Conservation (phyloP, 352 stramenopile species). For the Globisporangium cystogenes region DNA sequence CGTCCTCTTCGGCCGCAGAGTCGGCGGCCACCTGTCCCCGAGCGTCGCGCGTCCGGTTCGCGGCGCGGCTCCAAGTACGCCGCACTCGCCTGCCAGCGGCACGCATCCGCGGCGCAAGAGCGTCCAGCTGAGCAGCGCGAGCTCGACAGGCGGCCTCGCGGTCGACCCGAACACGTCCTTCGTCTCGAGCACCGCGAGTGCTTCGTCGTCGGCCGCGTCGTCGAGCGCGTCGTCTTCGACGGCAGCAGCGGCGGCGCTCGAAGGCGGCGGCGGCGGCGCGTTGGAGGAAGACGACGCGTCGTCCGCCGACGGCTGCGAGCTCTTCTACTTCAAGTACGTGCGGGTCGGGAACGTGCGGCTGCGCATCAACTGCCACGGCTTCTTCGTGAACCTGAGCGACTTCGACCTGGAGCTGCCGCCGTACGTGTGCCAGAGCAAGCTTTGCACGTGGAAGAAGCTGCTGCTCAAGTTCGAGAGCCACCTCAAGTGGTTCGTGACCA, state of each 20-base stretch:
- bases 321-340: slow-evolving; percentile 88
- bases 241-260: slow-evolving; percentile 1
- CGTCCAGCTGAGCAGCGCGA: slow-evolving; percentile 6
- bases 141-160: neutral
- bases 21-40: slow-evolving; percentile 1
- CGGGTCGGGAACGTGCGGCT: slow-evolving; percentile 72
- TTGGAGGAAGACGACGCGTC: slow-evolving; percentile 49
- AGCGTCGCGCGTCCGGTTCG: slow-evolving; percentile 1
- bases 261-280: slow-evolving; percentile 9
- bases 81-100: neutral
- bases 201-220: neutral
- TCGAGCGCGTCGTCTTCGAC: neutral
- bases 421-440: slow-evolving; percentile 74
- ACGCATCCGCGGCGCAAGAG: slow-evolving; percentile 8
- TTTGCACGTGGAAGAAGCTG: slow-evolving; percentile 80
- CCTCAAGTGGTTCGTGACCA: slow-evolving; percentile 78
- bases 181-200: neutral
- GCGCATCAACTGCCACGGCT: slow-evolving; percentile 81
- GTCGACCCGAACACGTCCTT: slow-evolving; percentile 5
- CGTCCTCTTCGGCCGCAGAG: slow-evolving; percentile 54
- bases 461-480: slow-evolving; percentile 81
- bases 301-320: slow-evolving; percentile 50
- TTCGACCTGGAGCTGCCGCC: slow-evolving; percentile 76
- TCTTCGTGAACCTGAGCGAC: slow-evolving; percentile 80
- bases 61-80: neutral